Percentiles rank a stretch among this genome's conserved stretches.
Evolutionary conservation across 2,329 filamentous ascomycete species (phyloP).

Genomic region (Sporothrix globosa): DNA sequence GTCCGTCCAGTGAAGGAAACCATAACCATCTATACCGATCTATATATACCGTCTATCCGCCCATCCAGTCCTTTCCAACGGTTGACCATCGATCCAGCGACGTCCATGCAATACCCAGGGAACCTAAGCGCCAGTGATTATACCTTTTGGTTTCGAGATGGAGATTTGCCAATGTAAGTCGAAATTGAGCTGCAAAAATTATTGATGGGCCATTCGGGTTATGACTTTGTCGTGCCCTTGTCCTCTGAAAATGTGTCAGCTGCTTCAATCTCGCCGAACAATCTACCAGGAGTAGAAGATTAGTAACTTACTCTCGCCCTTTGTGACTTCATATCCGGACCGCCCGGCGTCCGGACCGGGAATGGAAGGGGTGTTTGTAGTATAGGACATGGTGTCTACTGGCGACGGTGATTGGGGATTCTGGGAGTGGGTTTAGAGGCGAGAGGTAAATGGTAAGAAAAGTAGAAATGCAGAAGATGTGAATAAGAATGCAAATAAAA

Average conservation of each 20-base stretch:
- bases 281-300: background rate
- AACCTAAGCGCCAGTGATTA: background rate
- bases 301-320: conserved; percentile 32
- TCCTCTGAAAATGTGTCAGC: conserved; percentile 24
- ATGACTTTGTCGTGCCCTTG: conserved; percentile 27
- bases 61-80: background rate
- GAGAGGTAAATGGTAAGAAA: background rate
- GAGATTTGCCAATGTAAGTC: too few relatives aligned
- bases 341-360: conserved; percentile 26
- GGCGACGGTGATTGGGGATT: background rate
- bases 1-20: background rate
- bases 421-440: background rate
- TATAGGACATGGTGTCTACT: background rate
- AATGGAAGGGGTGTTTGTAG: background rate
- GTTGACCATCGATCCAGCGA: conserved; percentile 16
- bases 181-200: background rate
- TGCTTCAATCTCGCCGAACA: background rate
- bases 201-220: background rate
- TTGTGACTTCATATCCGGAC: conserved; percentile 33
- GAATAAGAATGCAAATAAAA: background rate
- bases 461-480: too few relatives aligned
- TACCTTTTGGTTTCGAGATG: background rate
- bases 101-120: background rate
- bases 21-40: background rate
- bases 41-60: background rate